phyloP scores from a whole-genome alignment of 129 eudicot species.

The Tanacetum coccineum region DNA sequence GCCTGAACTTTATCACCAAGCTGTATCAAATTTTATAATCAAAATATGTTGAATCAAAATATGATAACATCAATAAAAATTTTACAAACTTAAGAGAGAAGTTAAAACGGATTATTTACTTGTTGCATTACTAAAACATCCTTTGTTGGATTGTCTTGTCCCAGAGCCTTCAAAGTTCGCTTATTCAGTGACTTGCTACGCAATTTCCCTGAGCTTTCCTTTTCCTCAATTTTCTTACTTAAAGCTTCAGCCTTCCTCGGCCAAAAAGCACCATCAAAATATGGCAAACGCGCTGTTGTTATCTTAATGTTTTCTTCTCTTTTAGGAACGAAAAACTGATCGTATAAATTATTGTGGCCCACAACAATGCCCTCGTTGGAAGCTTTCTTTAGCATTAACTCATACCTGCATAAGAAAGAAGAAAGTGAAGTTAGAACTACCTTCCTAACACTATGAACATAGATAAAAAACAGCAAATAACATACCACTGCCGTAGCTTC shows the following conservation, averaged over 20 bases:
- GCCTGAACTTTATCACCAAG: conserved; percentile 42
- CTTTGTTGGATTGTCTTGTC: conserved; percentile 36
- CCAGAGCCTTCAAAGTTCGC: conserved; percentile 48
- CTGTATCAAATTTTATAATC: conserved; percentile 24
- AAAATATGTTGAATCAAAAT: background rate
- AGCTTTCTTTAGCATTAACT: conserved; percentile 61
- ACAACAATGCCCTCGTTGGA: conserved; percentile 47
- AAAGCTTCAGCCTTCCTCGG: conserved; percentile 47
- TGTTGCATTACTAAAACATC: conserved; percentile 63
- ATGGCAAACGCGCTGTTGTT: conserved; percentile 76
- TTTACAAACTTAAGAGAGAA: background rate
- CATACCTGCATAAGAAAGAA: conserved; percentile 49
- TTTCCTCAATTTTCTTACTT: conserved; percentile 30
- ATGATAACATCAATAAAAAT: background rate
- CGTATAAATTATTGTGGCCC: conserved; percentile 48
- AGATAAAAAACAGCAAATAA: background rate
- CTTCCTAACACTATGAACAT: background rate
- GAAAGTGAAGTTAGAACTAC: background rate
- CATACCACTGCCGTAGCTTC: conserved; percentile 64
- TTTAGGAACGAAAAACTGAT: conserved; percentile 48
- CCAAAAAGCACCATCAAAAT: conserved; percentile 81
- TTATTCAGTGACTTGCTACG: conserved; percentile 35
- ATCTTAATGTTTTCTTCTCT: conserved; percentile 37
- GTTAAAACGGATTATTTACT: conserved; percentile 25
- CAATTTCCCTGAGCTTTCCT: conserved; percentile 36